A percentile compares a stretch with the other conserved stretches of the same genome.
These are phyloP conservation scores for Botrytis fabae DNA, from an alignment of 2,329 filamentous ascomycete genomes.

Conservation along the genomic window DNA sequence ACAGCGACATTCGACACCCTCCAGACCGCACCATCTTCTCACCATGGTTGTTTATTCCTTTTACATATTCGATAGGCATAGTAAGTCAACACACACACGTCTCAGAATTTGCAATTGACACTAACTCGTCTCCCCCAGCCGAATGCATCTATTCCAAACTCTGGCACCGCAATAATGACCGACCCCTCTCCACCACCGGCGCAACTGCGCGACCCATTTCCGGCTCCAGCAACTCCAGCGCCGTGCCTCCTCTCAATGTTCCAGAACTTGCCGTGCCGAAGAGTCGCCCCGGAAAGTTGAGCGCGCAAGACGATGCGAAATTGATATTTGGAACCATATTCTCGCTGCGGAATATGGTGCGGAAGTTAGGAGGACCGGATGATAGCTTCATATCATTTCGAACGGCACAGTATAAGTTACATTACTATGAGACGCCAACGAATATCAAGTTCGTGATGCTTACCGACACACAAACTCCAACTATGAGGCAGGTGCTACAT, in stretches of 20 bases:
- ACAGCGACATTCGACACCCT: background rate
- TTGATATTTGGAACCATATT: conserved; percentile 97
- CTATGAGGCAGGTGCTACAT: conserved; percentile 90
- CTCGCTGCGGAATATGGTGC: conserved; percentile 93
- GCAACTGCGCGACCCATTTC: conserved; percentile 52
- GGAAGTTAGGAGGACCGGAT: conserved; percentile 89
- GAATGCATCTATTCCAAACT: conserved; percentile 95
- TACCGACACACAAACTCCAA: conserved; percentile 84
- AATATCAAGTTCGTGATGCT: conserved; percentile 96
- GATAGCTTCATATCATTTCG: conserved; percentile 94
- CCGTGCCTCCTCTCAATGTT: conserved; percentile 38
- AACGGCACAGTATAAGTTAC: conserved; percentile 93
- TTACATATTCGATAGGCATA: conserved; percentile 98
- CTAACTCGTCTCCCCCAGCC: conserved; percentile 53
- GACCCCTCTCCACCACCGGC: conserved; percentile 34
- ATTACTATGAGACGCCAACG: conserved; percentile 97
- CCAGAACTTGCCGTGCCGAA: conserved; percentile 38
- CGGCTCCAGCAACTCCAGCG: conserved; percentile 48
- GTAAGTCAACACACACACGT: conserved; percentile 52
- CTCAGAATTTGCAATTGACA: conserved; percentile 25
- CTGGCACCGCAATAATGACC: conserved; percentile 56
- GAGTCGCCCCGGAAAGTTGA: conserved; percentile 39
- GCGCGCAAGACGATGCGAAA: conserved; percentile 82
- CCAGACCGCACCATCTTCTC: background rate
- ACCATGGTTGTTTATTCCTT: conserved; percentile 93